These are phyloP conservation scores for Ophiostoma quercus DNA, from an alignment of 2,329 filamentous ascomycete species.

Conservation along the genomic window DNA sequence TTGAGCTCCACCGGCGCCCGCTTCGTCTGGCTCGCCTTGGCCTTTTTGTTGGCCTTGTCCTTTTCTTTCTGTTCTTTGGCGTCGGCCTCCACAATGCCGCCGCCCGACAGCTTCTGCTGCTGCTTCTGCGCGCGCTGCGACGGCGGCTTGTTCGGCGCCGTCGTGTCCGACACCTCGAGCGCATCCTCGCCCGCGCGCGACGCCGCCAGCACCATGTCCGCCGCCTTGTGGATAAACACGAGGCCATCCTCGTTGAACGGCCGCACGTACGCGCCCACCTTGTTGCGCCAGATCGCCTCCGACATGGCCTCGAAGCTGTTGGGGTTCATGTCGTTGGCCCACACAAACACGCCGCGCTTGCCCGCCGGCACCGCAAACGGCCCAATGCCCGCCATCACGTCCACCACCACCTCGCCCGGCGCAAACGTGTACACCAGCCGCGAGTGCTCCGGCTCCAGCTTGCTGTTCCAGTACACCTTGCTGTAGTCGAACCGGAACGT, in stretches of 20 bases:
- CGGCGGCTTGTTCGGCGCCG: constrained; percentile 24
- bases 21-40: background rate
- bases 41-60: background rate
- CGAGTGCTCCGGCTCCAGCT: constrained; percentile 83
- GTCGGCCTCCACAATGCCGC: background rate
- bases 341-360: constrained; percentile 85
- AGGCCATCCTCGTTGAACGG: constrained; percentile 79
- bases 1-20: background rate
- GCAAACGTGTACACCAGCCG: constrained; percentile 70
- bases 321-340: constrained; percentile 95
- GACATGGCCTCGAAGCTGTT: constrained; percentile 71
- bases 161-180: constrained; percentile 22
- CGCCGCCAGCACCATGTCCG: constrained; percentile 53
- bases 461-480: constrained; percentile 97
- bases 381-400: constrained; percentile 96
- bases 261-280: constrained; percentile 68
- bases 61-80: background rate
- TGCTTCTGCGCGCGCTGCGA: constrained; percentile 15
- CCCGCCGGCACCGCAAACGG: constrained; percentile 91
- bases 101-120: constrained; percentile 1
- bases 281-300: constrained; percentile 69
- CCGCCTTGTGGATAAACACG: constrained; percentile 68
- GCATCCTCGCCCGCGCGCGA: constrained; percentile 44
- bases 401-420: constrained; percentile 83
- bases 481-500: constrained; percentile 89